Percentiles rank a stretch among this genome's conserved stretches.
phyloP scores from a whole-genome alignment of 495 filamentous ascomycete genomes.

The Penicillium simplicissimum region DNA sequence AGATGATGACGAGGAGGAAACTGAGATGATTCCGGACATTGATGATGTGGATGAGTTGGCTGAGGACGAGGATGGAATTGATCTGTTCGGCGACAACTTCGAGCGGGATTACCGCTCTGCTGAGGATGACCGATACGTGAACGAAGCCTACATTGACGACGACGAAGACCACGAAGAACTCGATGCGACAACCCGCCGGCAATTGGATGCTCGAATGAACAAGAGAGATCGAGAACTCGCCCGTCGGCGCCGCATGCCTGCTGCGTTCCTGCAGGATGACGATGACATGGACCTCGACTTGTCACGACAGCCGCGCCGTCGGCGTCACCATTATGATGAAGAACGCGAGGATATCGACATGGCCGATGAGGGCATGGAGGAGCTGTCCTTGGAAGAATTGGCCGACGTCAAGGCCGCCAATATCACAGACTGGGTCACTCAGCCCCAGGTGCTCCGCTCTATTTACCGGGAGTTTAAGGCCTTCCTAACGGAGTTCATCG shows the following conservation, averaged over 20 bases:
- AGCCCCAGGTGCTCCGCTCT: conserved; percentile 85
- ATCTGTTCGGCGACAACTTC: conserved; percentile 89
- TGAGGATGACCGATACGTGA: conserved; percentile 64
- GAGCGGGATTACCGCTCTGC: conserved; percentile 75
- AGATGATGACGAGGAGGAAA: conserved; percentile 76
- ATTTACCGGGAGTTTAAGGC: conserved; percentile 96
- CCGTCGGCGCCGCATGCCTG: conserved; percentile 71
- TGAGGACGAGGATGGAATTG: conserved; percentile 90
- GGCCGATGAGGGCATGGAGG: conserved; percentile 89
- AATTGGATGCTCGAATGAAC: conserved; percentile 80
- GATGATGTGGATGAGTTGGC: conserved; percentile 96
- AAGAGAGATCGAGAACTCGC: conserved; percentile 79
- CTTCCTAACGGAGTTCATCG: conserved; percentile 94
- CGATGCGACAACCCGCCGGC: conserved; percentile 66
- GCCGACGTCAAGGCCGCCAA: conserved; percentile 92
- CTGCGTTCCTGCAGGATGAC: conserved; percentile 86
- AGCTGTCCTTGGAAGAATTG: conserved; percentile 87
- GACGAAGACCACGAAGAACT: conserved; percentile 76
- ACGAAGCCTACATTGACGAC: conserved; percentile 73
- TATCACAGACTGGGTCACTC: conserved; percentile 90
- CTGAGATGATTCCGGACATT: conserved; percentile 74
- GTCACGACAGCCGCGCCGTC: conserved; percentile 74
- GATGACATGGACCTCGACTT: conserved; percentile 83
- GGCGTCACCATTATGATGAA: conserved; percentile 88
- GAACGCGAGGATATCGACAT: conserved; percentile 86